Percentiles rank a stretch among this genome's conserved stretches.
phyloP scores from a whole-genome alignment of 2,329 filamentous ascomycete genomes.

The Epichloe festucae region DNA sequence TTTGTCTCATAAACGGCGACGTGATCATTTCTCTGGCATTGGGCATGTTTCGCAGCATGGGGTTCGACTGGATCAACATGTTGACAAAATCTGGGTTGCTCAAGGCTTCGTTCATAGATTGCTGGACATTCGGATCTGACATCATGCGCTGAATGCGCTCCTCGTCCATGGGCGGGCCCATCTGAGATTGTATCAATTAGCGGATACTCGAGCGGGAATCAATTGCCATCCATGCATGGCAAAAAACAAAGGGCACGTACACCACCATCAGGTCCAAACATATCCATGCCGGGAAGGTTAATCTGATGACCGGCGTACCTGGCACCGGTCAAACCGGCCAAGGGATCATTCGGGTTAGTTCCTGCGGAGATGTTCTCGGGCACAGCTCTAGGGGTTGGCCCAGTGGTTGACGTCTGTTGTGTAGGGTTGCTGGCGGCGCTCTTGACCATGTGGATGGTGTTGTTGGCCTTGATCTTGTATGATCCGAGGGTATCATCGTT shows the following conservation, averaged over 20 bases:
- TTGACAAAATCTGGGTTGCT: slow-evolving; percentile 91
- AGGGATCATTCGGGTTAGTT: slow-evolving; percentile 65
- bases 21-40: slow-evolving; percentile 74
- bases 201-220: slow-evolving; percentile 7
- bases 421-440: slow-evolving; percentile 76
- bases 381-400: slow-evolving; percentile 32
- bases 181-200: slow-evolving; percentile 37
- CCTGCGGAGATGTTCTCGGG: slow-evolving; percentile 71
- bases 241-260: slow-evolving; percentile 40
- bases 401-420: slow-evolving; percentile 27
- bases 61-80: slow-evolving; percentile 87
- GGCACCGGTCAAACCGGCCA: slow-evolving; percentile 83
- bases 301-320: slow-evolving; percentile 79
- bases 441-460: slow-evolving; percentile 94
- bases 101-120: slow-evolving; percentile 86
- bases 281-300: slow-evolving; percentile 71
- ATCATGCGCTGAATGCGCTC: slow-evolving; percentile 78
- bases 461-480: slow-evolving; percentile 92
- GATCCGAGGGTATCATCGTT: slow-evolving; percentile 73
- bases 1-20: slow-evolving; percentile 75
- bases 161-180: slow-evolving; percentile 73
- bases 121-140: slow-evolving; percentile 73
- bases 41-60: slow-evolving; percentile 62
- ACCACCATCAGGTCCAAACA: slow-evolving; percentile 89
- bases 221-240: background rate